phyloP scores from a whole-genome alignment of 139 green algal genomes.

The Zygnema cylindricum region DNA sequence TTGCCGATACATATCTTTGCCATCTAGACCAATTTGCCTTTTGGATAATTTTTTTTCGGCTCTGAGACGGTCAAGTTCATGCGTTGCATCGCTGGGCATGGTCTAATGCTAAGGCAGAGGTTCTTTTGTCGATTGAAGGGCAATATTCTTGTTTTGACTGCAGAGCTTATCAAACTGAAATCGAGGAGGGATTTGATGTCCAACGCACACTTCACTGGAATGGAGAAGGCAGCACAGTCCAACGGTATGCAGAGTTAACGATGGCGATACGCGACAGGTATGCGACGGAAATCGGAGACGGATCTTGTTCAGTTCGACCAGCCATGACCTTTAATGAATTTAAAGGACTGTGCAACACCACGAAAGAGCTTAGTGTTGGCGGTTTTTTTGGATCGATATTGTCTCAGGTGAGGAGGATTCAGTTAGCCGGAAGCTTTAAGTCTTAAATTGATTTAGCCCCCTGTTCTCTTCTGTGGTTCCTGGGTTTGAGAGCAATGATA shows the following conservation, averaged over 20 bases:
- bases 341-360: neutral
- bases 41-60: too few relatives aligned
- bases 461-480: too few relatives aligned
- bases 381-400: constrained; percentile 5
- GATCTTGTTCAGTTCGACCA: neutral
- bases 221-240: neutral
- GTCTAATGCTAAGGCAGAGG: too few relatives aligned
- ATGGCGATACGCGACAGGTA: neutral
- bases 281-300: neutral
- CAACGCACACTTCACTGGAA: neutral
- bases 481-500: too few relatives aligned
- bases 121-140: too few relatives aligned
- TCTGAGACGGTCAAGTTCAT: too few relatives aligned
- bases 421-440: too few relatives aligned
- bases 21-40: too few relatives aligned
- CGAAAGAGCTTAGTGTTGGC: neutral
- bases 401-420: neutral
- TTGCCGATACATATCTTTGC: too few relatives aligned
- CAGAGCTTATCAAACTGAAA: constrained; percentile 12
- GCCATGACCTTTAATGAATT: constrained; percentile 7
- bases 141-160: neutral
- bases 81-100: too few relatives aligned
- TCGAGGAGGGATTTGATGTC: constrained; percentile 8
- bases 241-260: constrained; percentile 4
- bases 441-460: too few relatives aligned